These are phyloP conservation scores for Polymyxa betae DNA, from an alignment of 208 protist species.

Conservation along the genomic window DNA sequence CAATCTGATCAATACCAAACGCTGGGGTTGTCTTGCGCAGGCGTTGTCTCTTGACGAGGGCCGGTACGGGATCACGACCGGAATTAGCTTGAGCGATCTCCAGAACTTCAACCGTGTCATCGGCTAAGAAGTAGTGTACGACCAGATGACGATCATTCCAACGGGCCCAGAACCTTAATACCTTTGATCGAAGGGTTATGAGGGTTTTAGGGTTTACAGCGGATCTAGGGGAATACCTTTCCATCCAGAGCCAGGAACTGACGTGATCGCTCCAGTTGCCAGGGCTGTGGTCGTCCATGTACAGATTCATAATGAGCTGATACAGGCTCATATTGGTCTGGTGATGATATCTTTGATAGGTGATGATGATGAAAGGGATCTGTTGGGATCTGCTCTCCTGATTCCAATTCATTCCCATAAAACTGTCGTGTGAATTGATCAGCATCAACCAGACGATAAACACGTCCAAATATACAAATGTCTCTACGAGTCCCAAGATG, in stretches of 20 bases:
- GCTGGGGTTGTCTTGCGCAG: slow-evolving; percentile 81
- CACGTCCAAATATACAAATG: slow-evolving; percentile 81
- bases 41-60: slow-evolving; percentile 83
- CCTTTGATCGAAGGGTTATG: slow-evolving; percentile 84
- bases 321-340: background rate
- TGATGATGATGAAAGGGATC: background rate
- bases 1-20: slow-evolving; percentile 56
- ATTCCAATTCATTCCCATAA: slow-evolving; percentile 74
- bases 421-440: slow-evolving; percentile 89
- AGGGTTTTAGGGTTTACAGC: slow-evolving; percentile 65
- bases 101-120: slow-evolving; percentile 89
- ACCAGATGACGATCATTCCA: slow-evolving; percentile 82
- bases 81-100: slow-evolving; percentile 85
- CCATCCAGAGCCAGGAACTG: slow-evolving; percentile 86
- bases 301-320: slow-evolving; percentile 55
- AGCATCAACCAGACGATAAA: slow-evolving; percentile 87
- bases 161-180: slow-evolving; percentile 93
- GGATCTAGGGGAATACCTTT: slow-evolving; percentile 53
- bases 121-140: slow-evolving; percentile 91
- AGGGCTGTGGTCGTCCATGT: background rate
- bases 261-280: slow-evolving; percentile 34
- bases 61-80: slow-evolving; percentile 87
- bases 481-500: slow-evolving; percentile 82
- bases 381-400: slow-evolving; percentile 56
- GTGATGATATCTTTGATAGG: slow-evolving; percentile 42